These are phyloP conservation scores for Cladosporium velox DNA, from an alignment of 2,329 filamentous ascomycete genomes.

Conservation along the genomic window DNA sequence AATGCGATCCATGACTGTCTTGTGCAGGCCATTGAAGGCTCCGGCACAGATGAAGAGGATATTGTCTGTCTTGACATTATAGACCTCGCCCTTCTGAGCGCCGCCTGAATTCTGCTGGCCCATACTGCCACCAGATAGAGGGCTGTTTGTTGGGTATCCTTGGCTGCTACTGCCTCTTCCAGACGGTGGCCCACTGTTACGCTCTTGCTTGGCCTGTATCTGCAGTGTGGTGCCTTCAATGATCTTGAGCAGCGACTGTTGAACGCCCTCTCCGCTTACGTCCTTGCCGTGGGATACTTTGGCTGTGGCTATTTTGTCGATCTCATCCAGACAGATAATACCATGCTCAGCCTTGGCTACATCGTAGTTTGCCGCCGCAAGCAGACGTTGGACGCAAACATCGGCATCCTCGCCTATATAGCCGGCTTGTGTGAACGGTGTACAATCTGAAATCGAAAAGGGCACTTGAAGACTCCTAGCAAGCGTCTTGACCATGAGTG, in stretches of 20 bases:
- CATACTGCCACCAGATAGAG: conserved; percentile 39
- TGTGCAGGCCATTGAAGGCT: conserved; percentile 90
- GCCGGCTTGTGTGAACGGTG: conserved; percentile 91
- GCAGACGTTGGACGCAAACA: conserved; percentile 83
- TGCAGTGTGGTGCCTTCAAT: conserved; percentile 95
- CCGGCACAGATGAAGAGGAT: conserved; percentile 97
- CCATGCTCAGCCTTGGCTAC: conserved; percentile 81
- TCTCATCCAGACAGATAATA: conserved; percentile 94
- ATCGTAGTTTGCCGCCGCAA: conserved; percentile 89
- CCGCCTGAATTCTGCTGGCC: conserved; percentile 28
- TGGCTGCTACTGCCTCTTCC: conserved; percentile 21
- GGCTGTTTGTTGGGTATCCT: conserved; percentile 40
- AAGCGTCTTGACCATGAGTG: conserved; percentile 88
- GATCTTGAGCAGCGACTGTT: conserved; percentile 92
- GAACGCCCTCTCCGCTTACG: conserved; percentile 93
- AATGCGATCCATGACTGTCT: conserved; percentile 82
- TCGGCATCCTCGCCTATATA: conserved; percentile 99
- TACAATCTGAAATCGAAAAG: conserved; percentile 94
- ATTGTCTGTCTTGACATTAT: conserved; percentile 86
- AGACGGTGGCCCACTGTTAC: conserved; percentile 42
- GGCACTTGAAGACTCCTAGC: conserved; percentile 93
- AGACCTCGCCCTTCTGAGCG: conserved; percentile 57
- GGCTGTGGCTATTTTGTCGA: conserved; percentile 92
- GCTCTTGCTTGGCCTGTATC: conserved; percentile 80
- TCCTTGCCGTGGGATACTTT: conserved; percentile 89